A percentile compares a stretch with the other conserved stretches of the same genome.
Conservation (phyloP, 2,329 filamentous ascomycete genomes). For the Dothiorella sarmentorum region DNA sequence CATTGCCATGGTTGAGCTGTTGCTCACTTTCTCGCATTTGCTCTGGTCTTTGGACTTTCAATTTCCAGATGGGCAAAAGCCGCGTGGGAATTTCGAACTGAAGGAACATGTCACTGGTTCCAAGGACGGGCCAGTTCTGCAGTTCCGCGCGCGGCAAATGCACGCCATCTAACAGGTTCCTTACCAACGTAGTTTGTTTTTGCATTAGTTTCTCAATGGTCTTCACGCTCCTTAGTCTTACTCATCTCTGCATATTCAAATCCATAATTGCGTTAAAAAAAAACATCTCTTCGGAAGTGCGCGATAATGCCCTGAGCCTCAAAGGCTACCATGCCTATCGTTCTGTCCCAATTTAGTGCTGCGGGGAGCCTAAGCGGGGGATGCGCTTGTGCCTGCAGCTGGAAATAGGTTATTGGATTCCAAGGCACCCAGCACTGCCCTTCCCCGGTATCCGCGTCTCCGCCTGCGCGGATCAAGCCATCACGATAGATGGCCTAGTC, state of each 20-base stretch:
- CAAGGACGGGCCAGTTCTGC: slow-evolving; percentile 1
- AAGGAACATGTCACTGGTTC: not conserved
- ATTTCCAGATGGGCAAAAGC: slow-evolving; percentile 12
- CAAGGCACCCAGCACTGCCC: not conserved
- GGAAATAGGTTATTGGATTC: not conserved
- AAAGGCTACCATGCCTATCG: not conserved
- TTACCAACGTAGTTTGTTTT: not conserved
- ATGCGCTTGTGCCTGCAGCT: not conserved
- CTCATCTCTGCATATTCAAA: not conserved
- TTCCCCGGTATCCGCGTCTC: not conserved
- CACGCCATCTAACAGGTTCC: not conserved
- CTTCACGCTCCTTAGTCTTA: not conserved
- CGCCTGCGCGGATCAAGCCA: not conserved
- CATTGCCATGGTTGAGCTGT: slow-evolving; percentile 57
- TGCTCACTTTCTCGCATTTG: slow-evolving; percentile 54
- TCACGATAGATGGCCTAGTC: not conserved
- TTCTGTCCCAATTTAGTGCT: not conserved
- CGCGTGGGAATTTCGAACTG: not conserved
- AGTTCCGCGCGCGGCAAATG: slow-evolving; percentile 1
- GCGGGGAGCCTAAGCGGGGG: not conserved
- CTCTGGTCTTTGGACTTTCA: slow-evolving; percentile 56
- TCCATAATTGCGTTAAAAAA: not conserved
- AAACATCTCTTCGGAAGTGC: not conserved
- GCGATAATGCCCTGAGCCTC: not conserved
- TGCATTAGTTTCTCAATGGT: not conserved